These are phyloP conservation scores for Echinosophora koreensis DNA, from an alignment of 306 rosid genomes.

Conservation along the genomic window DNA sequence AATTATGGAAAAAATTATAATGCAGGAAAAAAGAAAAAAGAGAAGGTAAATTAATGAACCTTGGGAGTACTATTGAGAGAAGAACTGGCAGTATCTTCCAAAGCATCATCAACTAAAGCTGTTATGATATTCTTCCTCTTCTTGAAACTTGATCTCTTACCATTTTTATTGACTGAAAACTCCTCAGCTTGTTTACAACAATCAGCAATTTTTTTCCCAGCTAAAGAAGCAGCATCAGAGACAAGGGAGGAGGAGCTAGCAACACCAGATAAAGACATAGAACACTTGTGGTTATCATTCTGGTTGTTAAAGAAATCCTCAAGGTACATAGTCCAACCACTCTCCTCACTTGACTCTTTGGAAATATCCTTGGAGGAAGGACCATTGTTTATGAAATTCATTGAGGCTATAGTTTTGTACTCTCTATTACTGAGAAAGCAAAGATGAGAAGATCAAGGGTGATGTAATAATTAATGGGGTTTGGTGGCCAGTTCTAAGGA, in stretches of 20 bases:
- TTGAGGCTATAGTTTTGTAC: neutral
- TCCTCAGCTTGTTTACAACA: slow-evolving; percentile 3
- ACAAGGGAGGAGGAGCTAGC: slow-evolving; percentile 46
- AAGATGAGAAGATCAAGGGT: slow-evolving; percentile 33
- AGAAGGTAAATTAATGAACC: slow-evolving; percentile 42
- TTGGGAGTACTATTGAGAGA: slow-evolving; percentile 61
- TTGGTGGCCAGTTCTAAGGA: slow-evolving; percentile 52
- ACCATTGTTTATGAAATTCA: slow-evolving; percentile 53
- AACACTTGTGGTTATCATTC: slow-evolving; percentile 14
- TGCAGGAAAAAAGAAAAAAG: too few relatives aligned
- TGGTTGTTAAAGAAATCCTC: slow-evolving; percentile 63
- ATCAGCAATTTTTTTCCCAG: slow-evolving; percentile 32
- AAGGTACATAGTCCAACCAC: slow-evolving; percentile 86
- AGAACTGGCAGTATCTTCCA: slow-evolving; percentile 93
- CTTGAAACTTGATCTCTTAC: slow-evolving; percentile 50
- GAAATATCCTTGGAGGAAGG: slow-evolving; percentile 37
- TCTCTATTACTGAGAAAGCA: slow-evolving; percentile 4
- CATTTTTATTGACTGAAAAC: slow-evolving; percentile 26
- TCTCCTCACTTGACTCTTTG: slow-evolving; percentile 60
- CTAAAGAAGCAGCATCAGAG: slow-evolving; percentile 68
- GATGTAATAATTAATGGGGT: slow-evolving; percentile 42
- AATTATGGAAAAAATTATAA: neutral
- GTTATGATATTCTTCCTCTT: slow-evolving; percentile 53
- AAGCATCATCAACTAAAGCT: slow-evolving; percentile 59
- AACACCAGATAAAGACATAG: slow-evolving; percentile 43